Percentiles rank a stretch among this genome's conserved stretches.
These are phyloP conservation scores for Begonia fuchsioides DNA, from an alignment of 306 rosid species.

Conservation along the genomic window DNA sequence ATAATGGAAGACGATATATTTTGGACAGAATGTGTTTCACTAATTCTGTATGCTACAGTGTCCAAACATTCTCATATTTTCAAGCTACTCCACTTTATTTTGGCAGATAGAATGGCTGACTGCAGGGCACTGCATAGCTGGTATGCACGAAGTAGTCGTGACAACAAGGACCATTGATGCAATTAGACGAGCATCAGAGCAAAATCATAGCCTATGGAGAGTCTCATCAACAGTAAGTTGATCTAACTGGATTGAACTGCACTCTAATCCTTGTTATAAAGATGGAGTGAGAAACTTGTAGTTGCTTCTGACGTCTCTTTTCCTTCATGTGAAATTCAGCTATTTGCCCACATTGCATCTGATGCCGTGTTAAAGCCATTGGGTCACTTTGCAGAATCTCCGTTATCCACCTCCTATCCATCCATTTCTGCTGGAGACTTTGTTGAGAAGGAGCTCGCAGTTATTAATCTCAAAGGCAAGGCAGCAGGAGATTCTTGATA, in stretches of 20 bases:
- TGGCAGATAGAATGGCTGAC: constrained; percentile 91
- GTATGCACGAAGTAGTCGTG: constrained; percentile 88
- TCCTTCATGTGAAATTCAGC: constrained; percentile 21
- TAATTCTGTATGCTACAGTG: too few species aligned
- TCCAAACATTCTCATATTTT: too few species aligned
- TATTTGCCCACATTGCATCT: constrained; percentile 90
- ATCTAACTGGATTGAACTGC: background rate
- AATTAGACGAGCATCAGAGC: constrained; percentile 44
- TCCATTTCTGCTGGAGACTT: constrained; percentile 62
- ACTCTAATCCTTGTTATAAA: too few species aligned
- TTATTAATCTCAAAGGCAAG: constrained; percentile 74
- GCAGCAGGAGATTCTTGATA: constrained; percentile 20
- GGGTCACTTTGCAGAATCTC: constrained; percentile 64
- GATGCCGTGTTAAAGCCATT: constrained; percentile 76
- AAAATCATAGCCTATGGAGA: constrained; percentile 73
- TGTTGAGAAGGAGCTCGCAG: constrained; percentile 90
- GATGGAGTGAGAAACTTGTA: background rate
- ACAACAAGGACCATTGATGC: constrained; percentile 62
- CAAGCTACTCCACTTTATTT: background rate
- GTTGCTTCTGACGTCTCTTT: constrained; percentile 12
- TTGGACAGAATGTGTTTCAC: too few species aligned
- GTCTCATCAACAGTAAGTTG: constrained; percentile 85
- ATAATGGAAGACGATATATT: too few species aligned
- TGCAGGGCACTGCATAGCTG: constrained; percentile 92
- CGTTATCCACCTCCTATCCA: constrained; percentile 48